These are phyloP conservation scores for Globisporangium viniferum DNA, from an alignment of 352 stramenopile genomes.

Conservation along the genomic window DNA sequence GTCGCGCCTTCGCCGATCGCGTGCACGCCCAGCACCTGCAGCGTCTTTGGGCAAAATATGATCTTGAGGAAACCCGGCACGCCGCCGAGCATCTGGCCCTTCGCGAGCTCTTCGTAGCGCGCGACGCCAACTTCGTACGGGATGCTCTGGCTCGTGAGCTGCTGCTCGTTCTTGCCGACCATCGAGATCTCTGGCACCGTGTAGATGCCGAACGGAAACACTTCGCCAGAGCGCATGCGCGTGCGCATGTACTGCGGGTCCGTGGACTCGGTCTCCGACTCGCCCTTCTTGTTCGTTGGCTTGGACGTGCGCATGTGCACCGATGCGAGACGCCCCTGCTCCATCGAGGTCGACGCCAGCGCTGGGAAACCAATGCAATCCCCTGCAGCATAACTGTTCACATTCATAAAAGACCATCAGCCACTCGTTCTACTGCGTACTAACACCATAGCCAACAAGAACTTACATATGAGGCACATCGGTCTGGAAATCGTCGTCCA, in stretches of 20 bases:
- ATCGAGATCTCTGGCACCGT: slow-evolving; percentile 88
- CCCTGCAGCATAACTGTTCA: slow-evolving; percentile 78
- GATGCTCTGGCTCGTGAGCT: slow-evolving; percentile 71
- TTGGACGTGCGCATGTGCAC: slow-evolving; percentile 83
- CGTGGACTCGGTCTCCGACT: slow-evolving; percentile 41
- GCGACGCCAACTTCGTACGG: slow-evolving; percentile 78
- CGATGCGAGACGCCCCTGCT: slow-evolving; percentile 84
- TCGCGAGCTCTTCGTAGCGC: slow-evolving; percentile 82
- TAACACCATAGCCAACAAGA: background rate
- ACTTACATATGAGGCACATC: slow-evolving; percentile 82
- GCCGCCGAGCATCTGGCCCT: slow-evolving; percentile 82
- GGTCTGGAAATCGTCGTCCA: slow-evolving; percentile 90
- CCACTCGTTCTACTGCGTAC: background rate
- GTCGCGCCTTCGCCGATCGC: slow-evolving; percentile 83
- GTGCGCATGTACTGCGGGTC: slow-evolving; percentile 70
- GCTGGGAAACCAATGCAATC: slow-evolving; percentile 89
- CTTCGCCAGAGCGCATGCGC: slow-evolving; percentile 82
- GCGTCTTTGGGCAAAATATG: slow-evolving; percentile 76
- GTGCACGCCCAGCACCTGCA: slow-evolving; percentile 78
- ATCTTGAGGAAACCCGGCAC: slow-evolving; percentile 82
- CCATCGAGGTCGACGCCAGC: slow-evolving; percentile 89
- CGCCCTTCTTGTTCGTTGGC: slow-evolving; percentile 56
- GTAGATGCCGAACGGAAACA: slow-evolving; percentile 88
- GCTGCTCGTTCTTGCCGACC: slow-evolving; percentile 88
- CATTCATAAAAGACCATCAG: background rate